These are phyloP conservation scores for Nepenthes alata DNA, from an alignment of 179 eudicot genomes.

Conservation along the genomic window DNA sequence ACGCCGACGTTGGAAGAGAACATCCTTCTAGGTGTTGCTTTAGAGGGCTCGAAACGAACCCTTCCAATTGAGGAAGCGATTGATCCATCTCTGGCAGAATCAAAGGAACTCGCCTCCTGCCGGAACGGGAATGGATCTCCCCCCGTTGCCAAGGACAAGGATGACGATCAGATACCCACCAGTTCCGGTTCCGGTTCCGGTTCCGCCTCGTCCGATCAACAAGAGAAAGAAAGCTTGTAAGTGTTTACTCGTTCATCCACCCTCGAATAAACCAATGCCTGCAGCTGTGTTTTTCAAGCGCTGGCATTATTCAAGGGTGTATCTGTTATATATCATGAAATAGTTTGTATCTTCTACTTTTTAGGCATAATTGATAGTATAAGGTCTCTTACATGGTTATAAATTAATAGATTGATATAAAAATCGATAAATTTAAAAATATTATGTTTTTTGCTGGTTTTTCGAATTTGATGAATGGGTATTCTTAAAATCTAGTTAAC, in stretches of 20 bases:
- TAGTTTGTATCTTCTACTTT: not conserved
- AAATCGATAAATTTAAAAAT: too few relatives aligned
- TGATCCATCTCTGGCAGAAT: conserved; percentile 15
- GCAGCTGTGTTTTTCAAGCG: conserved; percentile 22
- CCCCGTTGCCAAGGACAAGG: conserved; percentile 25
- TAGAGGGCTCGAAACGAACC: conserved; percentile 41
- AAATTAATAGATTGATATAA: too few relatives aligned
- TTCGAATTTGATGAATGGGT: too few relatives aligned
- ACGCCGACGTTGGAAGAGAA: conserved; percentile 46
- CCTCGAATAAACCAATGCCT: conserved; percentile 15
- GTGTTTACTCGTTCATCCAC: conserved; percentile 1
- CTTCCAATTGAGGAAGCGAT: conserved; percentile 44
- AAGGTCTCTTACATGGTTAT: too few relatives aligned
- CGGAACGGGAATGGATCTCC: conserved; percentile 24
- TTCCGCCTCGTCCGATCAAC: conserved; percentile 20
- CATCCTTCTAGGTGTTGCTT: conserved; percentile 47
- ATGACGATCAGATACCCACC: conserved; percentile 25
- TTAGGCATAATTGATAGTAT: too few relatives aligned
- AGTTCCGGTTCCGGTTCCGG: conserved; percentile 1
- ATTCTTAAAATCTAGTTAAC: too few relatives aligned
- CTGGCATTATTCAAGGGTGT: conserved; percentile 20
- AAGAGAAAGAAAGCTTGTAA: conserved; percentile 22
- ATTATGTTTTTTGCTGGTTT: too few relatives aligned
- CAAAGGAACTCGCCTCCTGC: conserved; percentile 26
- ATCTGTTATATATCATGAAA: not conserved